A percentile compares a stretch with the other conserved stretches of the same genome.
phyloP scores from a whole-genome alignment of 2,329 filamentous ascomycete genomes.

The Zymoseptoria passerinii region DNA sequence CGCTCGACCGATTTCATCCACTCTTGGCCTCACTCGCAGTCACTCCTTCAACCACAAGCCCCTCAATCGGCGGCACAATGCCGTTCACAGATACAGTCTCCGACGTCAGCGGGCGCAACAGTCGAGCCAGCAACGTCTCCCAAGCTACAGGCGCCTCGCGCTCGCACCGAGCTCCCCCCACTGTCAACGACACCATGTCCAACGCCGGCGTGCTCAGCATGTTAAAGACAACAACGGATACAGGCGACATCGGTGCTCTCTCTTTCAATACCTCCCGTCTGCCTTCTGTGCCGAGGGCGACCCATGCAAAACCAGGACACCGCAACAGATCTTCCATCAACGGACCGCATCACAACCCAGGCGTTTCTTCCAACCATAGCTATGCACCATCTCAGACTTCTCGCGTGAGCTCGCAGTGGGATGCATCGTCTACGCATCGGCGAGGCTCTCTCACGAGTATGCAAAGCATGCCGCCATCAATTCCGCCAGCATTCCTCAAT shows the following conservation, averaged over 20 bases:
- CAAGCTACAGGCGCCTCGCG: conserved; percentile 25
- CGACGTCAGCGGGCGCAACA: conserved; percentile 40
- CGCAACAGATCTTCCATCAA: conserved; percentile 33
- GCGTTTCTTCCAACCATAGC: conserved; percentile 24
- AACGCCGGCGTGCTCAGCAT: conserved; percentile 41
- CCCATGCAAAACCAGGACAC: conserved; percentile 30
- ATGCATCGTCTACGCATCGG: conserved; percentile 31
- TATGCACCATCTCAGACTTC: conserved; percentile 35
- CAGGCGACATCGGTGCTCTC: conserved; percentile 38
- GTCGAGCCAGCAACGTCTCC: conserved; percentile 41
- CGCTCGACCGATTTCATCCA: conserved; percentile 7
- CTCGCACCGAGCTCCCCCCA: conserved; percentile 23
- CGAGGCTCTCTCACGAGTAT: conserved; percentile 36
- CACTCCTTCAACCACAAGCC: conserved; percentile 19
- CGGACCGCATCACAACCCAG: conserved; percentile 24
- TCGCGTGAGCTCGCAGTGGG: conserved; percentile 33
- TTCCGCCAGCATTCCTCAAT: conserved; percentile 20
- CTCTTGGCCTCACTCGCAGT: background rate
- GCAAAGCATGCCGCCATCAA: conserved; percentile 35
- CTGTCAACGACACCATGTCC: conserved; percentile 27
- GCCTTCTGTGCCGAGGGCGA: conserved; percentile 30
- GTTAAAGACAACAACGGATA: conserved; percentile 43
- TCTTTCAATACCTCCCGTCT: conserved; percentile 32
- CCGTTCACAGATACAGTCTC: conserved; percentile 37
- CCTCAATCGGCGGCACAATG: conserved; percentile 33